These are phyloP conservation scores for Pythium rhizo-oryzae DNA, from an alignment of 352 stramenopile genomes.

Conservation along the genomic window DNA sequence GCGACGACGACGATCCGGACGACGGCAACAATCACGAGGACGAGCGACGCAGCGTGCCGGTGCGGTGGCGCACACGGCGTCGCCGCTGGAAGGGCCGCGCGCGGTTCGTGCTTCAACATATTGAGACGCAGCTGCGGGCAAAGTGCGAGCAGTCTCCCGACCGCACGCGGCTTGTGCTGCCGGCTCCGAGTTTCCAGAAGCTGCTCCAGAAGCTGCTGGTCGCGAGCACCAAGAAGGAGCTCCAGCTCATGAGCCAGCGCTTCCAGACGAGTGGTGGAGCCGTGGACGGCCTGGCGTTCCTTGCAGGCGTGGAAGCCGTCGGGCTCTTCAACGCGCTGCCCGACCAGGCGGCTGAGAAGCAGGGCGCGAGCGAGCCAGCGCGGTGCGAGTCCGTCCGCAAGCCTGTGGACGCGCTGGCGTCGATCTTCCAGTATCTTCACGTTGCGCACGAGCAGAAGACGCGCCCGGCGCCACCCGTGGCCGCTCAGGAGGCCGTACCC, in stretches of 20 bases:
- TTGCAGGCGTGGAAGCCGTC: slow-evolving; percentile 23
- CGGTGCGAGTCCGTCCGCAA: slow-evolving; percentile 33
- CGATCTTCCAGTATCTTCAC: slow-evolving; percentile 58
- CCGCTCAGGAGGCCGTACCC: neutral
- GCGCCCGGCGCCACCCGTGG: neutral
- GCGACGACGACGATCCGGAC: neutral
- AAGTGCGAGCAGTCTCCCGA: slow-evolving; percentile 18
- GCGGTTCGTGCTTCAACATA: slow-evolving; percentile 47
- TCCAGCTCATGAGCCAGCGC: slow-evolving; percentile 17
- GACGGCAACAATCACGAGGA: slow-evolving; percentile 31
- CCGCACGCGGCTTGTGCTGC: neutral
- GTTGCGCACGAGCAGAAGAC: slow-evolving; percentile 36
- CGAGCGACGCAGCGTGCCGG: slow-evolving; percentile 6
- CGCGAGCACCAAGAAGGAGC: slow-evolving; percentile 25
- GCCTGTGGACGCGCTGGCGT: slow-evolving; percentile 33
- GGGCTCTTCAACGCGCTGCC: slow-evolving; percentile 21
- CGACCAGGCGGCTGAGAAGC: neutral
- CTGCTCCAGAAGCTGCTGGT: slow-evolving; percentile 20
- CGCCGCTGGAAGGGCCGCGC: slow-evolving; percentile 50
- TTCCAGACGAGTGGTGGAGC: neutral
- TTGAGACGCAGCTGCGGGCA: slow-evolving; percentile 37
- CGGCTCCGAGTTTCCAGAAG: slow-evolving; percentile 11
- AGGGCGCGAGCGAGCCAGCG: neutral
- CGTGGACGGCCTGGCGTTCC: slow-evolving; percentile 24
- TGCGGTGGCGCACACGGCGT: neutral